Percentiles rank a stretch among this genome's conserved stretches.
These are phyloP conservation scores for Rhododendron henanense DNA, from an alignment of 148 eudicot genomes.

Conservation along the genomic window DNA sequence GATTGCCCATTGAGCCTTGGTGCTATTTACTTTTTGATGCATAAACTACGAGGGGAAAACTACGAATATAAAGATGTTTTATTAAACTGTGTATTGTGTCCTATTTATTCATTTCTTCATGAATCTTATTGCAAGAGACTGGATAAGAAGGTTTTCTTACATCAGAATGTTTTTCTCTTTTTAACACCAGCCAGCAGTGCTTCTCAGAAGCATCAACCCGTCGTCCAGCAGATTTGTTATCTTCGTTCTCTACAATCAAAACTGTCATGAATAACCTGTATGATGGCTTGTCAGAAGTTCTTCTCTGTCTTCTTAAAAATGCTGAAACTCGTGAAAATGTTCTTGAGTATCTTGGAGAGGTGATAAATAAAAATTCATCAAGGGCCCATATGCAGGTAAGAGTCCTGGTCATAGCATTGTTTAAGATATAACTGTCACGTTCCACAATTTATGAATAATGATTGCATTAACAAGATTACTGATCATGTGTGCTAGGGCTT, in stretches of 20 bases:
- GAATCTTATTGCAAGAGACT: neutral
- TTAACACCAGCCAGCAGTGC: constrained; percentile 71
- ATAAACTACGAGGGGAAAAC: neutral
- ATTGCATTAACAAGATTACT: neutral
- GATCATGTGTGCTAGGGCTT: neutral
- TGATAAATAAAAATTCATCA: constrained; percentile 76
- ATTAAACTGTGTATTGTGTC: neutral
- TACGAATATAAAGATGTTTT: neutral
- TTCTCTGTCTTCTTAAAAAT: constrained; percentile 71
- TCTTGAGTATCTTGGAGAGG: constrained; percentile 73
- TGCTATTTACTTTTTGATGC: neutral
- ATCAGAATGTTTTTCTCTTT: constrained; percentile 13
- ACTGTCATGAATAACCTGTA: constrained; percentile 80
- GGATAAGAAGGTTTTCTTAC: constrained; percentile 1
- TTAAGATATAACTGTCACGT: neutral
- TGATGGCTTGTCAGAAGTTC: constrained; percentile 72
- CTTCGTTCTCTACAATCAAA: constrained; percentile 90
- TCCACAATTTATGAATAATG: neutral
- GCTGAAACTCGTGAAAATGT: constrained; percentile 80
- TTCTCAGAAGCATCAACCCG: constrained; percentile 84
- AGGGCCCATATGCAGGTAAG: constrained; percentile 85
- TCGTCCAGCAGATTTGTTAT: constrained; percentile 82
- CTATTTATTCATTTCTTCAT: neutral
- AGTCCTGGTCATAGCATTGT: neutral
- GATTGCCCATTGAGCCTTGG: neutral